Evolutionary conservation across 306 rosid genomes (phyloP), one percentile per base, ranked within the genome.

Genomic region (Vicia faba): DNA sequence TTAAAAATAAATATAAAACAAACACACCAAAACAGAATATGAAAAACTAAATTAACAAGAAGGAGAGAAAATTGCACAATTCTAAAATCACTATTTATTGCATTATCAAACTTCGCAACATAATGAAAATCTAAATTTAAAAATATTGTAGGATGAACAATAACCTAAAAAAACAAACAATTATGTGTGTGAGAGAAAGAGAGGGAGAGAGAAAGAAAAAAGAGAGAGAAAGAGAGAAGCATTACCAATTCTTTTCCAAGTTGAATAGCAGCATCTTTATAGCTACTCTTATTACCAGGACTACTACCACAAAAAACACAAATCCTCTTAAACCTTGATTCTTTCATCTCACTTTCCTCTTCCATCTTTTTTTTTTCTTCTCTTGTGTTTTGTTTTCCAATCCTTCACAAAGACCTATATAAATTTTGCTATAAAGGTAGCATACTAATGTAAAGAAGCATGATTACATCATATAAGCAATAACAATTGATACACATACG

Each of bases 231-330:
- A 2, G 38, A 23, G 35, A 55, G 48, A 8, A 11, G 0, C 6
- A 82, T 79, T 87, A 92, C 98, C 89, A 92, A 76, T 68, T 87
- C 96, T 31, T 70, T 80, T 64, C 88, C 98, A 61, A 92, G 98
- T 74, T 89, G 89, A 78, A 89, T 86, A 71, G 98, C 96, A 78
- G 98, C 96, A 25, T 92, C 98, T 40, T 81, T 84, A 64, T 92
- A 92, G 61, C 75, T 87, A 54, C 58, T 83, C 68, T 92, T 92
- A 64, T 92, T 92, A 28, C 98, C 96, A 0, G 87, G 86, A 76
- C 96, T 89, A 31, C 98, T 92, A 2, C 96, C 98, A 80, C 98
- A 92, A 77, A 92, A 92, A 9, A 92, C 98, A 83, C 98, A 89
- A 73, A 92, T 81, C 82, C 87, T 87, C 76, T 87, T 87, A 86